phyloP scores from a whole-genome alignment of 169 alveolate genomes.

The Plasmodium fragile region DNA sequence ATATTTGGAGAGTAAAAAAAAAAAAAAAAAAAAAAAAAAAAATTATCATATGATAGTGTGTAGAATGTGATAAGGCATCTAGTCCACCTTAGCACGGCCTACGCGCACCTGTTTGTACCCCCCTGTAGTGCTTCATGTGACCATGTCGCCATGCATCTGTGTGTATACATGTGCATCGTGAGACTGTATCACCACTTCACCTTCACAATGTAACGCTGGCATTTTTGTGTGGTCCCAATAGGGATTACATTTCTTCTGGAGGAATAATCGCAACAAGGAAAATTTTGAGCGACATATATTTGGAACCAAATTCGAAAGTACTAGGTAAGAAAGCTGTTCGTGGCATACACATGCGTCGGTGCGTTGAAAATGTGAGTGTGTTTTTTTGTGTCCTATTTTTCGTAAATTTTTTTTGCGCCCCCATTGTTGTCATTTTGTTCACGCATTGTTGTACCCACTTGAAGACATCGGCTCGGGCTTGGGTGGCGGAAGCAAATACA shows the following conservation, averaged over 20 bases:
- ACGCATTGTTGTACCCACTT: not conserved
- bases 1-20: conserved; percentile 55
- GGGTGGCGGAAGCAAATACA: conserved; percentile 55
- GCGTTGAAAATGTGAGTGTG: not conserved
- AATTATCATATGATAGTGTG: not conserved
- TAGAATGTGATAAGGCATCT: not conserved
- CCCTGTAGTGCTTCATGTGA: not conserved
- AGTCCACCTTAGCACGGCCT: not conserved
- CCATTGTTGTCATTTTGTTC: not conserved
- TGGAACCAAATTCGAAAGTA: conserved; percentile 51
- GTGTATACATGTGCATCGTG: not conserved
- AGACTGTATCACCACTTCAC: not conserved
- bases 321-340: conserved; percentile 2
- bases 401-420: not conserved
- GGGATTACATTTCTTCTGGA: conserved; percentile 53
- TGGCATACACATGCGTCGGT: not conserved
- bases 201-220: not conserved
- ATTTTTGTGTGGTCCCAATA: not conserved
- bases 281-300: conserved; percentile 36
- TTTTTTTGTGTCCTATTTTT: not conserved
- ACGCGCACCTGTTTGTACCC: not conserved
- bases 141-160: not conserved
- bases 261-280: conserved; percentile 34
- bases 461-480: conserved; percentile 55
- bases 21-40: not conserved